phyloP scores from a whole-genome alignment of 768 basidiomycete genomes.

The Lactarius sanguifluus region DNA sequence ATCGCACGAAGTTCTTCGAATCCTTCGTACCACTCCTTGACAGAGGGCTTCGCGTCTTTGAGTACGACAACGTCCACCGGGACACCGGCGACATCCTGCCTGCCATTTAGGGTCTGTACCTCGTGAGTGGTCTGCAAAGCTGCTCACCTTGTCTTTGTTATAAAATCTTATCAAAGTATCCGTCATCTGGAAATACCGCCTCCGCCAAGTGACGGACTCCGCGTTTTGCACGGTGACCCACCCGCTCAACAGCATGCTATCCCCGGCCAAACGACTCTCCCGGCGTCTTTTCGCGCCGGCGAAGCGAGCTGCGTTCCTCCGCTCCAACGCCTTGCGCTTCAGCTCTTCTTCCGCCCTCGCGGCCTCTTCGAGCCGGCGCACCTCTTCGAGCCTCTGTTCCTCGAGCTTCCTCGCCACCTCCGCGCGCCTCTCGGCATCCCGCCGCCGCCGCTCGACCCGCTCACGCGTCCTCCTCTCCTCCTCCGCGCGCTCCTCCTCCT shows the following conservation, averaged over 20 bases:
- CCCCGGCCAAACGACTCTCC: conserved; percentile 16
- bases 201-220: conserved; percentile 25
- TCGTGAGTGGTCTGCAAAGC: neutral
- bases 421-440: conserved; percentile 20
- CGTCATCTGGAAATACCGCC: conserved; percentile 28
- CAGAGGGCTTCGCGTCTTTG: neutral
- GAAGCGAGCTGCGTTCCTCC: conserved; percentile 16
- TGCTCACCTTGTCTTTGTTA: conserved; percentile 19
- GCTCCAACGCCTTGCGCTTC: conserved; percentile 11
- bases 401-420: conserved; percentile 13
- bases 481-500: conserved; percentile 20
- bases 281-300: conserved; percentile 20
- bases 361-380: conserved; percentile 7
- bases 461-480: conserved; percentile 17
- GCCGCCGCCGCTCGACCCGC: conserved; percentile 18
- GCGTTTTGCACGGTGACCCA: conserved; percentile 27
- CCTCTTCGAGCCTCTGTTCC: conserved; percentile 22
- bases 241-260: conserved; percentile 20
- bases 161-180: conserved; percentile 20
- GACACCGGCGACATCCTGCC: conserved; percentile 11
- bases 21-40: conserved; percentile 28
- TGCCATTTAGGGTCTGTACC: neutral
- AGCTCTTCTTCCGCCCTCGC: conserved; percentile 21
- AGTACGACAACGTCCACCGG: conserved; percentile 23
- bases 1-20: conserved; percentile 28